These are phyloP conservation scores for Globisporangium abappressorium DNA, from an alignment of 352 stramenopile species.

Conservation along the genomic window DNA sequence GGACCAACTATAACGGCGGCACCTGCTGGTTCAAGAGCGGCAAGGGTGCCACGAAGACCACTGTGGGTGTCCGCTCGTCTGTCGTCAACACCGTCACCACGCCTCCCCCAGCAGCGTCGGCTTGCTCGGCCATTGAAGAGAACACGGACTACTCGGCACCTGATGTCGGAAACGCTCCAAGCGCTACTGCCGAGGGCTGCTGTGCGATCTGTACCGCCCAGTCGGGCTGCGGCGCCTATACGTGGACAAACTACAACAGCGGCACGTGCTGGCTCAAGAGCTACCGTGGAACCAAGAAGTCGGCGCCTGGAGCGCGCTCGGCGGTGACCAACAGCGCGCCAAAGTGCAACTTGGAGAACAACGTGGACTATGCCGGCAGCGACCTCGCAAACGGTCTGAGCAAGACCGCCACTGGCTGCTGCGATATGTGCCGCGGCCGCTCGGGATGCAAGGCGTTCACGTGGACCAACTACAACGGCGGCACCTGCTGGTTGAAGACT, in stretches of 20 bases:
- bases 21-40: conserved; percentile 30
- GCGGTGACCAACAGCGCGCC: not conserved
- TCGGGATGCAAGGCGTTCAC: conserved; percentile 30
- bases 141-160: conserved; percentile 22
- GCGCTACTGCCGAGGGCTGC: conserved; percentile 14
- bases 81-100: conserved; percentile 8
- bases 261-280: conserved; percentile 64
- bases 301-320: not conserved
- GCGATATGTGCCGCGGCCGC: conserved; percentile 4
- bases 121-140: conserved; percentile 12
- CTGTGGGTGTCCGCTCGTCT: conserved; percentile 6
- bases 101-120: not conserved
- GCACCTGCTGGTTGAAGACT: conserved; percentile 59
- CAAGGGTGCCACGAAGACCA: conserved; percentile 13
- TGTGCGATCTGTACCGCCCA: conserved; percentile 27
- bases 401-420: not conserved
- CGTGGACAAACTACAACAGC: conserved; percentile 47
- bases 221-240: conserved; percentile 39
- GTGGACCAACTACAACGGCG: conserved; percentile 46
- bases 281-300: not conserved
- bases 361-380: conserved; percentile 7
- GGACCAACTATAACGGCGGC: conserved; percentile 25
- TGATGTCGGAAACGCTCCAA: conserved; percentile 16
- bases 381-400: conserved; percentile 6
- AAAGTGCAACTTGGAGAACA: conserved; percentile 9